These are phyloP conservation scores for Penicillium riverlandense DNA, from an alignment of 495 filamentous ascomycete genomes.

Conservation along the genomic window DNA sequence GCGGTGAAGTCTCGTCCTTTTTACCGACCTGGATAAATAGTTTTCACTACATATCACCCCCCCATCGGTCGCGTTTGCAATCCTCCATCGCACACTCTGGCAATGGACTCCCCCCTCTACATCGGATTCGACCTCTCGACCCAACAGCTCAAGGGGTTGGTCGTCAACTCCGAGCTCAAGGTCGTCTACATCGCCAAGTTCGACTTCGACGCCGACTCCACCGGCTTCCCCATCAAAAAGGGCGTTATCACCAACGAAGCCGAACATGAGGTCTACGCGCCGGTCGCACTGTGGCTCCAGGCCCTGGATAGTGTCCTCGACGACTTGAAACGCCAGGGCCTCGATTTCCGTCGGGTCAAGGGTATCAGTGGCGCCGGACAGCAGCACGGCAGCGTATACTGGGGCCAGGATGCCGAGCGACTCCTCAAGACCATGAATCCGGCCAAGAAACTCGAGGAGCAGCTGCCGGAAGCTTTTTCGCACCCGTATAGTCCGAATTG, in stretches of 20 bases:
- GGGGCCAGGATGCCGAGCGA: slow-evolving; percentile 64
- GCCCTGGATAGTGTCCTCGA: slow-evolving; percentile 77
- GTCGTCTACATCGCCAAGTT: slow-evolving; percentile 44
- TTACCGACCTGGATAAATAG: background rate
- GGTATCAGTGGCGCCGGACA: slow-evolving; percentile 90
- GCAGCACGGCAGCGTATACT: slow-evolving; percentile 95
- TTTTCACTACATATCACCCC: too few species aligned
- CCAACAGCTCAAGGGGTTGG: slow-evolving; percentile 89
- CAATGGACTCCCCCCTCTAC: slow-evolving; percentile 51
- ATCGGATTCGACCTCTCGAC: slow-evolving; percentile 95
- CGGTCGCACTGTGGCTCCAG: slow-evolving; percentile 91
- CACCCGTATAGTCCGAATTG: slow-evolving; percentile 90
- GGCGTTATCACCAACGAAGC: slow-evolving; percentile 76
- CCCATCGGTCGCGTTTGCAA: too few species aligned
- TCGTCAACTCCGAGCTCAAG: slow-evolving; percentile 63
- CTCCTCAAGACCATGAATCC: slow-evolving; percentile 55
- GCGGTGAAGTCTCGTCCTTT: background rate
- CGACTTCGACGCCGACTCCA: slow-evolving; percentile 69
- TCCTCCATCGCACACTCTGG: too few species aligned
- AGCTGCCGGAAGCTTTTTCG: slow-evolving; percentile 69
- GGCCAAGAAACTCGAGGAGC: slow-evolving; percentile 54
- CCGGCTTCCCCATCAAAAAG: slow-evolving; percentile 67
- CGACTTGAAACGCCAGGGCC: slow-evolving; percentile 60
- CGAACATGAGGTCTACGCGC: slow-evolving; percentile 83
- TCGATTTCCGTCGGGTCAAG: slow-evolving; percentile 69